Percentiles rank a stretch among this genome's conserved stretches.
phyloP scores from a whole-genome alignment of 2,329 filamentous ascomycete species.

The Phaeomoniella chlamydospora region DNA sequence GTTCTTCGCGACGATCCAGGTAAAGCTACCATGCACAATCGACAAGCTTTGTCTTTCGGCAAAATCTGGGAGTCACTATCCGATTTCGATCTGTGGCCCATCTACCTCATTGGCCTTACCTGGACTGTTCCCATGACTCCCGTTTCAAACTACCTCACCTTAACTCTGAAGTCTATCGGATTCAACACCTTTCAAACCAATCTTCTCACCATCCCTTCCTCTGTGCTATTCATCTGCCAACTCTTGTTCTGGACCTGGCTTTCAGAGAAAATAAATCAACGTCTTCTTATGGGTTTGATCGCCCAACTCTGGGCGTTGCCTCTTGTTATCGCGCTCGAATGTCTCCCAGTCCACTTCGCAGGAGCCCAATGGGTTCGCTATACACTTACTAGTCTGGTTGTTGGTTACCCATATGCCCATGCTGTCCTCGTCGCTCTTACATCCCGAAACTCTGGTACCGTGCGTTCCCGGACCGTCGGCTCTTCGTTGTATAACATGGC shows the following conservation, averaged over 20 bases:
- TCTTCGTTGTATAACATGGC: conserved; percentile 32
- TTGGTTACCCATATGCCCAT: conserved; percentile 44
- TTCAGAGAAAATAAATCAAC: conserved; percentile 40
- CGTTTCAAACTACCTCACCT: conserved; percentile 32
- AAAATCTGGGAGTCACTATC: conserved; percentile 35
- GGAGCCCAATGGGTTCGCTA: conserved; percentile 38
- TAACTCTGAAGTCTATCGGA: conserved; percentile 28
- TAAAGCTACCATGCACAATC: conserved; percentile 48
- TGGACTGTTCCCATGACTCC: conserved; percentile 31
- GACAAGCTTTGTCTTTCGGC: conserved; percentile 33
- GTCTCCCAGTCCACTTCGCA: conserved; percentile 23
- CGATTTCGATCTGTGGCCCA: conserved; percentile 44
- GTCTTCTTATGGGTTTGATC: conserved; percentile 37
- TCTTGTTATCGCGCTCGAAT: conserved; percentile 35
- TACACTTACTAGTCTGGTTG: conserved; percentile 35
- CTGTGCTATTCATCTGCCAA: conserved; percentile 41
- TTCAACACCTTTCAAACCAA: conserved; percentile 33
- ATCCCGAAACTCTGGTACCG: conserved; percentile 26
- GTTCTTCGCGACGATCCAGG: conserved; percentile 40
- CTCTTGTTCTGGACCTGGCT: conserved; percentile 39
- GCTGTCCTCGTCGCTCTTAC: conserved; percentile 35
- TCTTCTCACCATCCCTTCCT: conserved; percentile 47
- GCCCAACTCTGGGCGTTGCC: conserved; percentile 39
- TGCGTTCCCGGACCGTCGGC: conserved; percentile 26
- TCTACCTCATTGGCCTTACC: conserved; percentile 34